Evolutionary conservation across 2,329 filamentous ascomycete genomes (phyloP).

Genomic region (Podosphaera fusca): DNA sequence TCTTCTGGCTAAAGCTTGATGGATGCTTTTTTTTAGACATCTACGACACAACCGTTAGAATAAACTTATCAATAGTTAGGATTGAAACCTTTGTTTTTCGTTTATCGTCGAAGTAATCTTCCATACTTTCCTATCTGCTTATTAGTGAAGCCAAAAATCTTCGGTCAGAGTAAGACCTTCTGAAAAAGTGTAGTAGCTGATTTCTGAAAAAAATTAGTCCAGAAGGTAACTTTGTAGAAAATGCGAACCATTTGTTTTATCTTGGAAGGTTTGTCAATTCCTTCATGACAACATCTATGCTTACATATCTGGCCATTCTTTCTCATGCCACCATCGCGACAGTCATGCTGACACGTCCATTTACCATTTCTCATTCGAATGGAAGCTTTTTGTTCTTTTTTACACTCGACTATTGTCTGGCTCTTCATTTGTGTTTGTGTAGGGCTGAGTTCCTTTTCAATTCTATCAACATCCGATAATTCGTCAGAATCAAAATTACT

Average conservation of each 20-base stretch:
- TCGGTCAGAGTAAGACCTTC: neutral
- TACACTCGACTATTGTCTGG: conserved; percentile 1
- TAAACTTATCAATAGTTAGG: neutral
- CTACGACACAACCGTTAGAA: neutral
- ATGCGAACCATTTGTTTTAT: conserved; percentile 5
- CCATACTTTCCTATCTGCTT: neutral
- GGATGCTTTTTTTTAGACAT: neutral
- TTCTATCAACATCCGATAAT: conserved; percentile 29
- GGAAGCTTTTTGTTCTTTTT: conserved; percentile 17
- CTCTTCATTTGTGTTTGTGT: neutral
- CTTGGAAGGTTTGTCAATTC: conserved; percentile 34
- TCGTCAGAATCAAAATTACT: conserved; percentile 19
- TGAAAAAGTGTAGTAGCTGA: neutral
- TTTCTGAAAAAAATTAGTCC: neutral
- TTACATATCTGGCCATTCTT: conserved; percentile 30
- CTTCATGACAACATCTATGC: conserved; percentile 50
- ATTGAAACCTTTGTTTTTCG: neutral
- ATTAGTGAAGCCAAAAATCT: neutral
- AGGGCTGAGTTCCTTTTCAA: conserved; percentile 19
- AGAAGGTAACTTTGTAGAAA: neutral
- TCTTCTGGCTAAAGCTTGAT: neutral
- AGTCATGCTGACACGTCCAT: conserved; percentile 52
- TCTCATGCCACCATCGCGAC: conserved; percentile 21
- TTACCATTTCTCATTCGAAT: conserved; percentile 41
- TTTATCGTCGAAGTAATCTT: neutral